These are phyloP conservation scores for Planoprotostelium fungivorum DNA, from an alignment of 78 protist species.

Conservation along the genomic window DNA sequence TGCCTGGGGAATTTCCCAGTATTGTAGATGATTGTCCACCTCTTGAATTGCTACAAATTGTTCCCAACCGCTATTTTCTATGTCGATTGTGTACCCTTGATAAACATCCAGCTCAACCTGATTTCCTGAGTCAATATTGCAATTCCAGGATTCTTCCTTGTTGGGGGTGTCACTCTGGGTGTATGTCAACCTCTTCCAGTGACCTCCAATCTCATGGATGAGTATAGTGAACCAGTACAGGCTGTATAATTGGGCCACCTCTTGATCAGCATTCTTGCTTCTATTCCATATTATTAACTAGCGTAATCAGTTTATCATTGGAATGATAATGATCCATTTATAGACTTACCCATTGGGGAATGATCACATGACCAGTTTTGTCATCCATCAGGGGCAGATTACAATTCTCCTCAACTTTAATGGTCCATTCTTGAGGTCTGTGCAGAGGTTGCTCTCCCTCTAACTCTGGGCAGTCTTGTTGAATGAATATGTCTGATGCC, in stretches of 20 bases:
- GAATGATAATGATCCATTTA: not conserved
- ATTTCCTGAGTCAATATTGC: not conserved
- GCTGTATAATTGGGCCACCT: not conserved
- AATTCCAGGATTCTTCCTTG: not conserved
- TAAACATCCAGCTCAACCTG: not conserved
- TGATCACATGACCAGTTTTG: not conserved
- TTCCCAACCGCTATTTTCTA: not conserved
- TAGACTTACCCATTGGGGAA: not conserved
- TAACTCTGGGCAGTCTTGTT: not conserved
- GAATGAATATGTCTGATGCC: not conserved
- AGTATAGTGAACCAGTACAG: not conserved
- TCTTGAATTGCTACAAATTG: not conserved
- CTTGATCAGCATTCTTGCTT: not conserved
- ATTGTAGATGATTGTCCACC: not conserved
- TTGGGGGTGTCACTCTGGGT: not conserved
- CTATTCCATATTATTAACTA: not conserved
- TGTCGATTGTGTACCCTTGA: not conserved
- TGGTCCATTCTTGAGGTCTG: not conserved
- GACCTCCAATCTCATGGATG: not conserved
- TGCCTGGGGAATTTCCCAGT: not conserved
- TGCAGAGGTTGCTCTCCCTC: not conserved
- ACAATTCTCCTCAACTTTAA: not conserved
- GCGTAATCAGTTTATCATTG: not conserved
- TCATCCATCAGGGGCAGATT: not conserved
- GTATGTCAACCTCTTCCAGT: not conserved